Base-by-base conservation (phyloP, 2,329 filamentous ascomycete genomes). In the Biscogniauxia mediterranea region DNA sequence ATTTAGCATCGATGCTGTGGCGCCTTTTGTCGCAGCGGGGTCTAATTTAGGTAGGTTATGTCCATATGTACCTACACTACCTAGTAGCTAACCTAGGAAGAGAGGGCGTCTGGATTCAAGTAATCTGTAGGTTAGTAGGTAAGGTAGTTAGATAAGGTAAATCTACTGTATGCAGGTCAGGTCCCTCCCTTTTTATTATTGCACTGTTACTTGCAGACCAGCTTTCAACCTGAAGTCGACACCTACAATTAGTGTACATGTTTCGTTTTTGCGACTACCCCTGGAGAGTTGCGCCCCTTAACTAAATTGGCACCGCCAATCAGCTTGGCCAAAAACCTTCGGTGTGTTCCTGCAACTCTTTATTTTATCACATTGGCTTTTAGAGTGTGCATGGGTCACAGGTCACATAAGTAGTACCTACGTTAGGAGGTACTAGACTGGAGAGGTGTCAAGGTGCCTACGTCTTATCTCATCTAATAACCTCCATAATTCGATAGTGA, bases 1-100 rank as follows among this genome's bases (percentile, higher is more conserved):
- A 25, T 55, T 42, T 52, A 28, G 49, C 56, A 55, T 38, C 21
- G 52, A 53, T 21, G 26, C 21, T 26, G 19, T 25, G 21, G 50
- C 50, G 50, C 13, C 21, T 52, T 55, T 55, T 55, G 26, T 55
- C 26, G 54, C 32, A 38, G 28, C 19, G 26, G 52, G 52, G 38
- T 46, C 38, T 46, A 17, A 46, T 46, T 46, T 46, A 46, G 38
- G 15, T 46, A 46, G 17, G 17, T n/a, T 32, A 32, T 1, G 28
- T 32, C 23, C 23, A 23, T 23, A 5, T 23, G 23, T 23, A 23
- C 23, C 23, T 23, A 23, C n/a, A n/a, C n/a, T n/a, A n/a, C n/a
- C n/a, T n/a, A n/a, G n/a, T n/a, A n/a, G n/a, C n/a, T n/a, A n/a
- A n/a, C n/a, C n/a, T n/a, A n/a, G n/a, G n/a, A 17, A 46, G 38